A percentile compares a stretch with the other conserved stretches of the same genome.
Evolutionary conservation across 352 stramenopile genomes (phyloP).

Genomic region (Phytophthora sansomeana): DNA sequence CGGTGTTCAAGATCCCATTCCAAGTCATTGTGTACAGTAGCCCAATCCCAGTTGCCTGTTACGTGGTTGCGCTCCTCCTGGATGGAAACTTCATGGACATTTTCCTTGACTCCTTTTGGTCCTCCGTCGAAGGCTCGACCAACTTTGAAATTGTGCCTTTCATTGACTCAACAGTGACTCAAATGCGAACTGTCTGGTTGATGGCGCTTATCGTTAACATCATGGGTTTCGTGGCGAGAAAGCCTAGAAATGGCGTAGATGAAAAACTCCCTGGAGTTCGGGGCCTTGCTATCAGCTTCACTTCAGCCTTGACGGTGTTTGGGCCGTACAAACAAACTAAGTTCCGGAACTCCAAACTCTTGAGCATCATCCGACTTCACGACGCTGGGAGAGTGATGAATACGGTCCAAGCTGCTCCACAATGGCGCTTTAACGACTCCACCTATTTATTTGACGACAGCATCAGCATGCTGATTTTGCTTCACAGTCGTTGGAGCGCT

Average conservation of each 20-base stretch:
- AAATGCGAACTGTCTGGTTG: constrained; percentile 59
- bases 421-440: constrained; percentile 20
- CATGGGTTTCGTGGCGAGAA: constrained; percentile 20
- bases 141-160: constrained; percentile 41
- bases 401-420: neutral
- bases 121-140: constrained; percentile 23
- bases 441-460: constrained; percentile 27
- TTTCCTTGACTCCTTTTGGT: constrained; percentile 49
- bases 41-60: constrained; percentile 44
- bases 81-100: constrained; percentile 52
- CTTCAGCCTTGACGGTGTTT: constrained; percentile 40
- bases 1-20: constrained; percentile 54
- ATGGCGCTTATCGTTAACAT: constrained; percentile 46
- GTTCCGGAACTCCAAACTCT: constrained; percentile 14
- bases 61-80: constrained; percentile 47
- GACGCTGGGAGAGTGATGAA: constrained; percentile 6
- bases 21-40: constrained; percentile 63
- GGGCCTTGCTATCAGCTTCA: constrained; percentile 44
- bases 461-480: constrained; percentile 20
- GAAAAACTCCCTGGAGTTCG: constrained; percentile 40
- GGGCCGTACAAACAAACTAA: constrained; percentile 34
- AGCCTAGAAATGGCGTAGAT: constrained; percentile 5
- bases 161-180: constrained; percentile 37
- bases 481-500: constrained; percentile 7
- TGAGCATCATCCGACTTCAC: neutral